Percentiles rank a stretch among this genome's conserved stretches.
Evolutionary conservation across 345 rosid genomes (phyloP).

Genomic region (Rhodomyrtus tomentosa): DNA sequence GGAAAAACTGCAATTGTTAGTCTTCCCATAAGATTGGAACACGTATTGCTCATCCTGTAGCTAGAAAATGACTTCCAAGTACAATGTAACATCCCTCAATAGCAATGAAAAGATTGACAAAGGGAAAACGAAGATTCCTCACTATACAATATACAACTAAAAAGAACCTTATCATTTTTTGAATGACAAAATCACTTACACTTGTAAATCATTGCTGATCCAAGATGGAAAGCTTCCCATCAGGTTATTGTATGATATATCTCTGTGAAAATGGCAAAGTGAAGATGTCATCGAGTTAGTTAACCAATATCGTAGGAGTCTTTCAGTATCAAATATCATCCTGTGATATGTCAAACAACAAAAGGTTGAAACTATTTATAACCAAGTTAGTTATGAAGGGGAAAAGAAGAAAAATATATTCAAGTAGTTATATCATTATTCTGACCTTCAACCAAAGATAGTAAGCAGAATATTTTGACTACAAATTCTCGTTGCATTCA

Average conservation of each 20-base stretch:
- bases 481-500: background rate
- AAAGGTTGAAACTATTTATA: background rate
- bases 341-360: background rate
- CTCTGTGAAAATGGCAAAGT: constrained; percentile 29
- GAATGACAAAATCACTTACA: constrained; percentile 24
- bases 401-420: background rate
- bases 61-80: background rate
- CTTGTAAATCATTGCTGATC: constrained; percentile 27
- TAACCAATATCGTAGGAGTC: background rate
- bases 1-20: background rate
- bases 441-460: background rate
- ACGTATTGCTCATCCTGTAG: background rate
- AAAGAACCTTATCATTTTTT: background rate
- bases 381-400: background rate
- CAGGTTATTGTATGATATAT: constrained; percentile 67
- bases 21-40: background rate
- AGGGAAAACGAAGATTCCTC: background rate
- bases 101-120: background rate
- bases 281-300: background rate
- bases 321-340: background rate
- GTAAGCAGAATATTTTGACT: background rate
- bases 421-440: background rate
- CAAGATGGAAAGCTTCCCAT: constrained; percentile 60
- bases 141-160: background rate
- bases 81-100: background rate